A percentile compares a stretch with the other conserved stretches of the same genome.
These are phyloP conservation scores for Diaporthe sp. DNA, from an alignment of 2,329 filamentous ascomycete genomes.

Conservation along the genomic window DNA sequence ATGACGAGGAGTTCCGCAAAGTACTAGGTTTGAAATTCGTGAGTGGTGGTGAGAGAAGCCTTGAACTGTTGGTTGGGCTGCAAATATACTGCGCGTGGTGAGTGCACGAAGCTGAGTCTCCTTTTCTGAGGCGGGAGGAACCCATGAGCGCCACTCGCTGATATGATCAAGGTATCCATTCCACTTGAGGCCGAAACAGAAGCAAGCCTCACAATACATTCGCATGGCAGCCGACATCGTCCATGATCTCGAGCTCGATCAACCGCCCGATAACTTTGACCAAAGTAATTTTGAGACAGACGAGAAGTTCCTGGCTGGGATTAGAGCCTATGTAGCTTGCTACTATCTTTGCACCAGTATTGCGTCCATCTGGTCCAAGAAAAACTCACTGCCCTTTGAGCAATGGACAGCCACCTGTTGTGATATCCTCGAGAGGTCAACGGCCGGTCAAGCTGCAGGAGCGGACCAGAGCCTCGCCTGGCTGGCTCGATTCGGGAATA, in stretches of 20 bases:
- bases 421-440: constrained; percentile 57
- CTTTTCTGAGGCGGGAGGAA: neutral
- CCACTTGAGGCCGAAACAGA: constrained; percentile 66
- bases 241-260: constrained; percentile 64
- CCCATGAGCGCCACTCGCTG: neutral
- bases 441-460: constrained; percentile 46
- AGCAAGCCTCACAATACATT: constrained; percentile 64
- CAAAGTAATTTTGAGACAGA: constrained; percentile 42
- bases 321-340: constrained; percentile 62
- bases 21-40: constrained; percentile 70
- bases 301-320: constrained; percentile 54
- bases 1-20: constrained; percentile 72
- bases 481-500: constrained; percentile 58
- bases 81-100: constrained; percentile 72
- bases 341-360: constrained; percentile 59
- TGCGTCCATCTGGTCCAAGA: constrained; percentile 55
- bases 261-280: constrained; percentile 51
- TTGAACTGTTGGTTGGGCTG: constrained; percentile 70
- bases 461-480: constrained; percentile 61
- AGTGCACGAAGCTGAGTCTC: constrained; percentile 35
- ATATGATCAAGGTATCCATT: constrained; percentile 64
- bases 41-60: constrained; percentile 67
- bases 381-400: constrained; percentile 53
- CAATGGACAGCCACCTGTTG: constrained; percentile 61
- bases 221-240: constrained; percentile 66